Base-by-base conservation (phyloP, 257 asterid genomes). In the Solanum bulbocastanum region DNA sequence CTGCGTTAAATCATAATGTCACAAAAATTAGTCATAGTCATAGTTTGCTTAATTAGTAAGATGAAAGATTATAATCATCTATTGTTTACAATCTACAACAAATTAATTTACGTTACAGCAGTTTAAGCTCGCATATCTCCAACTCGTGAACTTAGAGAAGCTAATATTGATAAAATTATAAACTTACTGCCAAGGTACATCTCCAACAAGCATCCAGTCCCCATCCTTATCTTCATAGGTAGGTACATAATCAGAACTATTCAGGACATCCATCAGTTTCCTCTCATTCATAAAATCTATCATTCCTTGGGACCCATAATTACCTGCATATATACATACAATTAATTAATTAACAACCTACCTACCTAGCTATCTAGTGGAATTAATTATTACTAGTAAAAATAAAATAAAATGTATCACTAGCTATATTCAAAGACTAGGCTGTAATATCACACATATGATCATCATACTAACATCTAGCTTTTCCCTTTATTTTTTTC, bases 161-260 rank as follows among this genome's bases (percentile, higher is more conserved):
- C 8, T 37, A 20, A 5, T 56, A 52, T 20, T 32, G 40, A 23
- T 25, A 15, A 76, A 85, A 46, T 7, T 40, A 23, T n/a, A 33
- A 30, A 88, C 92, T 78, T 91, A 92, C 94, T 92, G 92, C 94
- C 93, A 92, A 22, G 93, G 94, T 30, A 92, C 94, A 88, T 92
- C 94, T 71, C 94, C 94, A 71, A 91, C 93, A n/a, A 92, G 93
- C 94, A 92, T 91, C 94, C 94, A 92, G 27, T 92, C 93, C 20
- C 94, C 94, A 91, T 92, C 94, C 91, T 91, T 92, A 92, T 92
- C 94, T 87, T 92, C 94, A 88, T 92, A 92, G 27, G 94, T 87
- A 39, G 93, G 93, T 65, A 92, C 94, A 91, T 92, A 91, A 42
- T 92, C 94, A 86, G 93, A 91, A 88, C 90, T 92, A 91, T 89